A percentile compares a stretch with the other conserved stretches of the same genome.
Conservation (phyloP, 2,329 filamentous ascomycete genomes). For the Xylariales sp. region DNA sequence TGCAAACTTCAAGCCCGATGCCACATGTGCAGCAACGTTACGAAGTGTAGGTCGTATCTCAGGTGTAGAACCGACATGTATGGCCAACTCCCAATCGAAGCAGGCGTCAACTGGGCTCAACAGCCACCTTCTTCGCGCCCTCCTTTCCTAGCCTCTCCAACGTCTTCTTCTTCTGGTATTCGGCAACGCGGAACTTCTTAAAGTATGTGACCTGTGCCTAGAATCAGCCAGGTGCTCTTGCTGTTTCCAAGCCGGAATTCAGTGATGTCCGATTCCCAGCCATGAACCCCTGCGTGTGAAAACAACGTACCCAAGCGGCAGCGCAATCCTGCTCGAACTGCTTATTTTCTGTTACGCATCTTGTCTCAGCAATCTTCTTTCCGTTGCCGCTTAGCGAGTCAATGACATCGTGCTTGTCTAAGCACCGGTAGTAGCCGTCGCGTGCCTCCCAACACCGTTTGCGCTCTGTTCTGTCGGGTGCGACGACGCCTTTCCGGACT, state of each 20-base stretch:
- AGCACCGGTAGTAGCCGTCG: slow-evolving; percentile 82
- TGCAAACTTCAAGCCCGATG: too few relatives aligned
- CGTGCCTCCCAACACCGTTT: slow-evolving; percentile 84
- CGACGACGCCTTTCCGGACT: slow-evolving; percentile 56
- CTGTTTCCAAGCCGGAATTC: slow-evolving; percentile 3
- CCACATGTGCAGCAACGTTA: too few relatives aligned
- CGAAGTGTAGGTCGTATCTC: too few relatives aligned
- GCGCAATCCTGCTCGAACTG: slow-evolving; percentile 84
- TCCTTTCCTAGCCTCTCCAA: slow-evolving; percentile 70
- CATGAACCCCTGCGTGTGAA: too few relatives aligned
- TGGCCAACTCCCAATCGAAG: too few relatives aligned
- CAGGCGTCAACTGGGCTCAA: too few relatives aligned
- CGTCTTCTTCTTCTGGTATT: slow-evolving; percentile 77
- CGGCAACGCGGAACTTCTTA: slow-evolving; percentile 92
- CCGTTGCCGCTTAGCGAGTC: slow-evolving; percentile 60
- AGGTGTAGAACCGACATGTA: too few relatives aligned
- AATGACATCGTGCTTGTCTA: slow-evolving; percentile 76
- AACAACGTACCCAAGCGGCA: slow-evolving; percentile 79
- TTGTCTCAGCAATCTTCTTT: slow-evolving; percentile 47
- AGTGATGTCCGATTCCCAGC: too few relatives aligned
- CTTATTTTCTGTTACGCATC: slow-evolving; percentile 55
- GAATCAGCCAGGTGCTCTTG: neutral
- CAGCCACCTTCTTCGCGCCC: slow-evolving; percentile 58
- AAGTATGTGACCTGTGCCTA: slow-evolving; percentile 86
- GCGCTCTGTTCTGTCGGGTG: slow-evolving; percentile 80